Base-by-base conservation (phyloP, 805 yeast species). In the Barnettozyma sucrosica region DNA sequence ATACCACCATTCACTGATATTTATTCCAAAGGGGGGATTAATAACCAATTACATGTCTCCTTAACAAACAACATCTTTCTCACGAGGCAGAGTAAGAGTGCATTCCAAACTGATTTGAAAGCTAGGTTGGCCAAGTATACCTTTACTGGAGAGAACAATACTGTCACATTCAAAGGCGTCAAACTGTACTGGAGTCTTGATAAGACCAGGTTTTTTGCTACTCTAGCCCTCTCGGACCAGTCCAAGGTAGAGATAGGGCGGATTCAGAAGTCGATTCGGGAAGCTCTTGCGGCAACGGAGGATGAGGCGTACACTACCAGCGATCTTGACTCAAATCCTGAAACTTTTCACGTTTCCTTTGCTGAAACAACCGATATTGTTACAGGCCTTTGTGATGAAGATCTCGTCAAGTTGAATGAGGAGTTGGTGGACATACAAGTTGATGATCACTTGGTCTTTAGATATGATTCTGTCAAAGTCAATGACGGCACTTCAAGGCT, bases 21-120 rank as follows among this genome's bases (percentile, higher is more conserved):
- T 1, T 53, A 36, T 6, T 45, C 54, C 2, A 36, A 39, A 11
- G 36, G 44, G 1, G 33, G 43, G 2, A 43, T 52, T 3, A n/a
- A 21, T 7, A 47, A 46, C 7, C 43, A 23, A 14, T 16, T 56
- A 6, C 62, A 58, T 36, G 52, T 54, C 5, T 54, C 58, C 13
- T 32, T 53, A 14, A 48, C 51, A 11, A 30, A 13, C 5, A 50
- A 43, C 23, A 20, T 45, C 1, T 37, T 21, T 3, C 24, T 47
- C 5, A 40, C 40, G 3, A 47, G 36, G 28, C 32, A 33, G 5
- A n/a, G 24, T 4, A 47, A 45, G 10, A 14, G 21, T 5, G 1
- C 7, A 2, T 43, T 49, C 9, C 25, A 43, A 10, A 6, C 5
- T 2, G 21, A 21, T 10, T 16, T 46, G 13, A 32, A 14, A 13